Evolutionary conservation across 2,329 filamentous ascomycete genomes (phyloP).

Genomic region (Plenodomus tracheiphilus): DNA sequence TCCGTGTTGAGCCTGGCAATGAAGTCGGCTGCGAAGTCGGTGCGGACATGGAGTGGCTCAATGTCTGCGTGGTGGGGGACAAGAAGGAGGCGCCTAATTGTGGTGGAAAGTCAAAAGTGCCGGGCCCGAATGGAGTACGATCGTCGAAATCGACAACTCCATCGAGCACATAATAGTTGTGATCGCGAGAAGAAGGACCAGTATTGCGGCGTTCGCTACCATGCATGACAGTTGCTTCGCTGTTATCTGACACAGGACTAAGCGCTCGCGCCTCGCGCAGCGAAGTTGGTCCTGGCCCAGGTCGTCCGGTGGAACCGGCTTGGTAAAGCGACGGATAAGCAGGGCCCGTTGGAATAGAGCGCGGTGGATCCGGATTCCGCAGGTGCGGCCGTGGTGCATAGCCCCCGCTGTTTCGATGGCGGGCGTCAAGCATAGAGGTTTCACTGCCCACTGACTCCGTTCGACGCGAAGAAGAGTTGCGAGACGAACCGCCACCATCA

Average conservation of each 20-base stretch:
- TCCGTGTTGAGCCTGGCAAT: conserved; percentile 51
- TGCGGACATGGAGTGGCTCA: conserved; percentile 20
- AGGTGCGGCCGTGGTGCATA: conserved; percentile 50
- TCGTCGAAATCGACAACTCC: conserved; percentile 32
- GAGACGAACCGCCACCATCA: conserved; percentile 46
- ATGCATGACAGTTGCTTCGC: conserved; percentile 30
- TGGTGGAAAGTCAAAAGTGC: conserved; percentile 29
- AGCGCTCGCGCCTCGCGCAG: conserved; percentile 29
- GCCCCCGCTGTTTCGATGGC: conserved; percentile 66
- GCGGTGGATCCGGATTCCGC: conserved; percentile 33
- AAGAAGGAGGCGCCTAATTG: conserved; percentile 35
- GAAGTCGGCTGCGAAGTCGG: conserved; percentile 26
- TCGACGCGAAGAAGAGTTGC: conserved; percentile 50
- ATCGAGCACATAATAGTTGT: conserved; percentile 30
- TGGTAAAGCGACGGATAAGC: conserved; percentile 28
- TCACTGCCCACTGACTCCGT: conserved; percentile 48
- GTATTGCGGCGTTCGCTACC: conserved; percentile 25
- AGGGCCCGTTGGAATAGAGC: conserved; percentile 30
- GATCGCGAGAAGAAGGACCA: conserved; percentile 20
- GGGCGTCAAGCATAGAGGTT: conserved; percentile 33
- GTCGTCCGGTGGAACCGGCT: conserved; percentile 18
- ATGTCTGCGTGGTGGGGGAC: conserved; percentile 19
- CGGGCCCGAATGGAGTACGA: conserved; percentile 14
- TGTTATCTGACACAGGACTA: conserved; percentile 33
- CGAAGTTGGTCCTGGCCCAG: conserved; percentile 19